phyloP scores from a whole-genome alignment of 2,329 filamentous ascomycete genomes.

The Fusarium siculi region DNA sequence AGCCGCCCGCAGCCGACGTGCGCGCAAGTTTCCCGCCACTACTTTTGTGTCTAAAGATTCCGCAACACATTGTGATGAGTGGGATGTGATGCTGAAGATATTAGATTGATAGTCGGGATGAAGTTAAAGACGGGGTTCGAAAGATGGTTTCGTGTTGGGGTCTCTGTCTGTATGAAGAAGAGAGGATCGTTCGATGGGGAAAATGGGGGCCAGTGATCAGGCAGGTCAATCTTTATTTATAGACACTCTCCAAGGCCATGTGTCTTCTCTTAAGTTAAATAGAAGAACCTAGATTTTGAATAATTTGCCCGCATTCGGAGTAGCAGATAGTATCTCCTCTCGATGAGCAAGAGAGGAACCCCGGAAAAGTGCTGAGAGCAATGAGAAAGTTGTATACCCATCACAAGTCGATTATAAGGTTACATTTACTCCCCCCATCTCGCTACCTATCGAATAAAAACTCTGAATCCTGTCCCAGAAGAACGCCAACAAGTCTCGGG shows the following conservation, averaged over 20 bases:
- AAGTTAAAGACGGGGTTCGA: background rate
- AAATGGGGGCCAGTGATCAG: too few relatives aligned
- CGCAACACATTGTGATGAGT: background rate
- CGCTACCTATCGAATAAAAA: background rate
- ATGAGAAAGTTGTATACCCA: background rate
- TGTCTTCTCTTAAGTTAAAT: background rate
- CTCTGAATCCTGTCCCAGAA: background rate
- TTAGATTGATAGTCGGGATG: background rate
- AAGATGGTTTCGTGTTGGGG: background rate
- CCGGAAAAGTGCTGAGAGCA: background rate
- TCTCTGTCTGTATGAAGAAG: background rate
- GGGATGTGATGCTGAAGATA: too few relatives aligned
- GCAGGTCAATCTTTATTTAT: background rate
- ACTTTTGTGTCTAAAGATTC: background rate
- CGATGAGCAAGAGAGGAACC: background rate
- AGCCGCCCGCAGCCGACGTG: background rate
- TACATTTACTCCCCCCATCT: background rate
- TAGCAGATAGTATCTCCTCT: background rate
- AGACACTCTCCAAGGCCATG: background rate
- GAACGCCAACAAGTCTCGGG: background rate
- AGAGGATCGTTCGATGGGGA: background rate
- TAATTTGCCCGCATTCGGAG: background rate
- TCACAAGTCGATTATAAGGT: background rate
- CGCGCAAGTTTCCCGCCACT: background rate
- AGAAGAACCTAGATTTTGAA: background rate